These are phyloP conservation scores for Eucalyptus regnans DNA, from an alignment of 345 rosid genomes.

Conservation along the genomic window DNA sequence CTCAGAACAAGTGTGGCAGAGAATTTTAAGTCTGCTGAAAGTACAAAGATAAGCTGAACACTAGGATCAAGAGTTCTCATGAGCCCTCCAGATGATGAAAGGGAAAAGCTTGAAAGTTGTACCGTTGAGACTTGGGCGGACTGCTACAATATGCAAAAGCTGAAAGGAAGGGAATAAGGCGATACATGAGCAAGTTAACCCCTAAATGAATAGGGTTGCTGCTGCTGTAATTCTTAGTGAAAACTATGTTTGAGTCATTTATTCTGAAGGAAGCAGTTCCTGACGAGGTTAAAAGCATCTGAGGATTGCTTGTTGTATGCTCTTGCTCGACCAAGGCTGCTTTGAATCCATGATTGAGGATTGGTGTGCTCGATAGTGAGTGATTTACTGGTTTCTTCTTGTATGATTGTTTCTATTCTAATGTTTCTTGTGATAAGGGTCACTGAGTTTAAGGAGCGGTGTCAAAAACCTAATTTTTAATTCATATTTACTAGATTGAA, in stretches of 20 bases:
- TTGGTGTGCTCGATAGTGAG: fast-evolving
- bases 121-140: not conserved
- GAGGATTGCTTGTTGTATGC: too few species aligned
- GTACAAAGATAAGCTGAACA: not conserved
- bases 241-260: not conserved
- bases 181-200: not conserved
- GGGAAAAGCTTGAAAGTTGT: not conserved
- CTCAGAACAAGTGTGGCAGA: too few species aligned
- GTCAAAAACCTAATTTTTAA: too few species aligned
- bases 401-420: too few species aligned
- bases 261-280: not conserved
- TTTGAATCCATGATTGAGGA: too few species aligned
- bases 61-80: not conserved
- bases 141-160: too few species aligned
- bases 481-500: too few species aligned
- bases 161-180: not conserved
- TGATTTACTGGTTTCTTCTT: too few species aligned
- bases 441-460: too few species aligned
- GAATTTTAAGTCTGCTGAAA: not conserved
- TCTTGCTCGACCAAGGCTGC: not conserved
- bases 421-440: too few species aligned
- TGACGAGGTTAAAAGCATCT: not conserved
- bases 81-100: not conserved
- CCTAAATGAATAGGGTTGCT: not conserved
- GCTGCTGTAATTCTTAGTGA: not conserved